These are phyloP conservation scores for Sordariomycetes sp. DNA, from an alignment of 2,329 filamentous ascomycete genomes.

Conservation along the genomic window DNA sequence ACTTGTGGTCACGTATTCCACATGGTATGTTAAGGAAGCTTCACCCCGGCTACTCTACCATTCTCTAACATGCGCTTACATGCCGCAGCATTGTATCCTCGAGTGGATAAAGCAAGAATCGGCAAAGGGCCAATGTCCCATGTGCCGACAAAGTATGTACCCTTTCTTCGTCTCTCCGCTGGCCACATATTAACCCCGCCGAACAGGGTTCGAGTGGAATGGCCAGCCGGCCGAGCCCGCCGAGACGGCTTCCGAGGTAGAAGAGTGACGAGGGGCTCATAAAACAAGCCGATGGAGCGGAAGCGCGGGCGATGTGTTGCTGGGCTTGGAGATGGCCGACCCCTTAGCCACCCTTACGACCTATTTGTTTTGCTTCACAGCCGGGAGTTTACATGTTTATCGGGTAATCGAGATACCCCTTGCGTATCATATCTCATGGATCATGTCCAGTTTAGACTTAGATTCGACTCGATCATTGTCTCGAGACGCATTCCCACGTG, in stretches of 20 bases:
- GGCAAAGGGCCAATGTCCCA: conserved; percentile 86
- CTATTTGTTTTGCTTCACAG: background rate
- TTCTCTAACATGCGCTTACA: conserved; percentile 9
- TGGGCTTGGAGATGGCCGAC: background rate
- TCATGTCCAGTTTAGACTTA: background rate
- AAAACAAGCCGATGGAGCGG: background rate
- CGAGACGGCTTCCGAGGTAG: conserved; percentile 1
- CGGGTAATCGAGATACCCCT: background rate
- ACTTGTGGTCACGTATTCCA: conserved; percentile 98
- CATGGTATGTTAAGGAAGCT: conserved; percentile 46
- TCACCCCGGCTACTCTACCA: background rate
- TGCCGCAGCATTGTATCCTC: conserved; percentile 71
- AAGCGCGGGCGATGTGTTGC: background rate
- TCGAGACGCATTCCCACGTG: background rate
- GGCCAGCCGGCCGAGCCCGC: conserved; percentile 1
- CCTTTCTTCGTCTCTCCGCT: background rate
- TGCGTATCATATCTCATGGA: background rate
- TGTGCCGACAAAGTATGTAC: conserved; percentile 81
- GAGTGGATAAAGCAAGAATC: conserved; percentile 95
- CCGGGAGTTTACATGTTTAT: background rate
- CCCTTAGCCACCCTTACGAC: background rate
- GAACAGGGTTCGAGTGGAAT: conserved; percentile 3
- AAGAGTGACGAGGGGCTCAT: background rate
- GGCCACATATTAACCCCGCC: background rate
- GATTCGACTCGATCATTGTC: background rate